Percentiles rank a stretch among this genome's conserved stretches.
Evolutionary conservation across 129 eudicot genomes (phyloP).

Genomic region (Artemisia annua): DNA sequence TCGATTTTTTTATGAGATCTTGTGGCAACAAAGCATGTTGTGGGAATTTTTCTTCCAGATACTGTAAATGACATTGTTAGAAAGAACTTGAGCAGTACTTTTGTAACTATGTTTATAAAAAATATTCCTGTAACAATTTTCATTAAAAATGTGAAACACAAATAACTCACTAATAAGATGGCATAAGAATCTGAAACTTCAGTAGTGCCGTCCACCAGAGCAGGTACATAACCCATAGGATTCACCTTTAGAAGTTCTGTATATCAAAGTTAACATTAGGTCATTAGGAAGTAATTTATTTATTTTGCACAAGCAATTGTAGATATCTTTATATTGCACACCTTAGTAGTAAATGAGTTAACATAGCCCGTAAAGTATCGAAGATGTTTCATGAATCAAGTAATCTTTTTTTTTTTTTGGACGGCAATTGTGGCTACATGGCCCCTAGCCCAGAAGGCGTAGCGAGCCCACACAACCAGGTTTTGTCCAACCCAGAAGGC

Average conservation of each 20-base stretch:
- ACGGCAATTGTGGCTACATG: too few relatives aligned
- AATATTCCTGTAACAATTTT: not conserved
- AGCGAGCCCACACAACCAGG: too few relatives aligned
- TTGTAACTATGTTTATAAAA: not conserved
- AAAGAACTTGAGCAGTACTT: not conserved
- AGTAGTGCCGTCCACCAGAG: conserved; percentile 66
- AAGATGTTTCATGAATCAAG: too few relatives aligned
- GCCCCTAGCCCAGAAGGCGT: too few relatives aligned
- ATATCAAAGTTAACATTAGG: conserved; percentile 12
- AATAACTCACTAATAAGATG: conserved; percentile 63
- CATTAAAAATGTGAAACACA: not conserved
- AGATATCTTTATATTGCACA: too few relatives aligned
- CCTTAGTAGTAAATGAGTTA: too few relatives aligned
- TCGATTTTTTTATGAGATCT: conserved; percentile 57
- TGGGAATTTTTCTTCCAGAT: conserved; percentile 90
- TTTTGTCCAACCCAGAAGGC: too few relatives aligned
- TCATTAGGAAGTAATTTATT: too few relatives aligned
- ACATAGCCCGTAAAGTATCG: too few relatives aligned
- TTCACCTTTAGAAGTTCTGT: conserved; percentile 75
- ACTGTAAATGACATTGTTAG: conserved; percentile 42
- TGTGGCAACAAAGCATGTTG: conserved; percentile 71
- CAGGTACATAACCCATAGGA: conserved; percentile 84
- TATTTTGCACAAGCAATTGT: not conserved
- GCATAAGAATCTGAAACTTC: conserved; percentile 80
- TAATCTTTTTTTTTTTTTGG: too few relatives aligned